Conservation (phyloP, 2,329 filamentous ascomycete genomes). For the Paecilomyces niveus region DNA sequence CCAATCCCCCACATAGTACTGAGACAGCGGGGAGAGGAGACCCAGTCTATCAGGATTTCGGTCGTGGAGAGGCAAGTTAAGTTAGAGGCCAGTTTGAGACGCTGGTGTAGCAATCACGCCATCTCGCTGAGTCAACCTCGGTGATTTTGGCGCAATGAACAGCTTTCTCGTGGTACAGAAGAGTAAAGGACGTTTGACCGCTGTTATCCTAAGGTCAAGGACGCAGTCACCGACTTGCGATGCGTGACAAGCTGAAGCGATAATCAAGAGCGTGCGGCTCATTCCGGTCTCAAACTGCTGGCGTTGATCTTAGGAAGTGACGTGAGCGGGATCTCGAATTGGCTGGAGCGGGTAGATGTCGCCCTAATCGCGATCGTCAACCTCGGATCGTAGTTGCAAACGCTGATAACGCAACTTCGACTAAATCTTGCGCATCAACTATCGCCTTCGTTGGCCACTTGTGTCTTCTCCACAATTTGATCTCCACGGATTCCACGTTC, state of each 20-base stretch:
- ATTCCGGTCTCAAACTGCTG: not conserved
- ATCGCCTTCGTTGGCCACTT: not conserved
- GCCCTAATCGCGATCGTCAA: not conserved
- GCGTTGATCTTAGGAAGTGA: not conserved
- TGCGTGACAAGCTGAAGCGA: not conserved
- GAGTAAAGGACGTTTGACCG: not conserved
- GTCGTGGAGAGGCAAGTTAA: constrained; percentile 3
- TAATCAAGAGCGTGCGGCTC: not conserved
- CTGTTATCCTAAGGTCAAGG: not conserved
- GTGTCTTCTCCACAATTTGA: not conserved
- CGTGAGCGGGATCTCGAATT: not conserved
- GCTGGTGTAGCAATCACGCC: constrained; percentile 13
- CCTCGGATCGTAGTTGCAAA: not conserved
- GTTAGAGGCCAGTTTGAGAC: constrained; percentile 4
- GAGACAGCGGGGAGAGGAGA: not conserved
- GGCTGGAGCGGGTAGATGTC: not conserved
- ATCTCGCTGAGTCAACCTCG: constrained; percentile 17
- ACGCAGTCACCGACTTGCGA: not conserved
- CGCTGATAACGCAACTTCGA: not conserved
- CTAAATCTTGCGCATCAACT: not conserved
- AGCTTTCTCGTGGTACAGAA: not conserved
- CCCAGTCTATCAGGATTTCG: constrained; percentile 1
- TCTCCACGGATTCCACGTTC: not conserved
- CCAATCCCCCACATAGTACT: not conserved
- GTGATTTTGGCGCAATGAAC: constrained; percentile 5